Evolutionary conservation across 306 rosid species (phyloP), one percentile per base, ranked within the genome.

Genomic region (Prunus salicina): DNA sequence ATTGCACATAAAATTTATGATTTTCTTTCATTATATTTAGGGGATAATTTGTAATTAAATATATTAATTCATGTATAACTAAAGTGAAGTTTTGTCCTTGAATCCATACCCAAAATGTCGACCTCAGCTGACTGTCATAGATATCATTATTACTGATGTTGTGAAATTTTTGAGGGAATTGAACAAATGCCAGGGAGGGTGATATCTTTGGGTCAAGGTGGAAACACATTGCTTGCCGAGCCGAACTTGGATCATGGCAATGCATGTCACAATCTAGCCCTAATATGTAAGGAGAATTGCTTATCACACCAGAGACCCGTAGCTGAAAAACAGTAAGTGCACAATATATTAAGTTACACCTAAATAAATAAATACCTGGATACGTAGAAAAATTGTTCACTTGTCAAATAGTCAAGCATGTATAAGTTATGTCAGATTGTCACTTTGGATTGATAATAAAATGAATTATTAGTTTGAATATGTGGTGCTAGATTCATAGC

Each of bases 211-310:
- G 82, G 79, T 89, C 91, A 56, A 93, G 98, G 52, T 82, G 93
- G 80, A 93, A 88, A 32, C 98, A 93, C 91, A 89, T 78, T 2
- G 93, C 97, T 70, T 82, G 83, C 27, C 87, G 75, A 2, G 86
- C 92, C 49, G 91, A 91, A 62, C 82, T 84, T 61, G 97, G 89
- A 60, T 87, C 92, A 12, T 87, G 88, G 78, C 91, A 91, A 60
- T 82, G 67, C 98, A 91, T 93, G 88, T 93, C 97, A 72, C 97
- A 91, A 46, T 93, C 98, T 6, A 91, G 73, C 20, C 82, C 86
- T 22, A 93, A 78, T 49, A 91, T 72, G 86, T 81, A 86, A 0
- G 95, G 97, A 25, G 91, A 83, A 70, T 93, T 91, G 63, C 95
- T 93, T 49, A 89, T 83, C 82, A 89, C 83, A 5, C 89, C 80